phyloP scores from a whole-genome alignment of 116 monocot species.

The Dioscorea cayenensis region DNA sequence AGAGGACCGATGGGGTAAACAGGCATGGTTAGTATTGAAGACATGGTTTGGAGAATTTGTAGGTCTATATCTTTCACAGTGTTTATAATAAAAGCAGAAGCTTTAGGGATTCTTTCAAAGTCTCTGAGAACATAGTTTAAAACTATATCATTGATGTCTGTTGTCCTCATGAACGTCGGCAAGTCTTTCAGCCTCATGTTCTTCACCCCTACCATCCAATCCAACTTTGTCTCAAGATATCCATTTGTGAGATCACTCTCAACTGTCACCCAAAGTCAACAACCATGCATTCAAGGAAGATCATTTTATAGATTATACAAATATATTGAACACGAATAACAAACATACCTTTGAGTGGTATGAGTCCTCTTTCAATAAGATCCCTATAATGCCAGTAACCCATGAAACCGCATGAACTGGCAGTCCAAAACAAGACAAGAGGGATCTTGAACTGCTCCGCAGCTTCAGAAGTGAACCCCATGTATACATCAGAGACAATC shows the following conservation, averaged over 20 bases:
- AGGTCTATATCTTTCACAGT: not conserved
- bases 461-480: slow-evolving; percentile 1
- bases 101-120: not conserved
- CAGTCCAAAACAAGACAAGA: not conserved
- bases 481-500: not conserved
- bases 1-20: not conserved
- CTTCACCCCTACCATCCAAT: slow-evolving; percentile 1
- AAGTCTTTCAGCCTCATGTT: slow-evolving; percentile 3
- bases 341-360: not conserved
- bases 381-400: not conserved
- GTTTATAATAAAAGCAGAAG: not conserved
- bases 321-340: too few species aligned
- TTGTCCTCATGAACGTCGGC: slow-evolving; percentile 2
- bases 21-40: not conserved
- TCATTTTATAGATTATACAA: too few species aligned
- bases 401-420: slow-evolving; percentile 4
- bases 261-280: slow-evolving; percentile 1
- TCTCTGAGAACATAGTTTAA: not conserved
- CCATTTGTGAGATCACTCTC: slow-evolving; percentile 12
- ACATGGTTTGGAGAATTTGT: not conserved
- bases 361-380: slow-evolving; percentile 1
- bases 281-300: not conserved
- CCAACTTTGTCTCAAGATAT: not conserved
- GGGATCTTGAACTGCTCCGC: not conserved
- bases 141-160: slow-evolving; percentile 1